Percentiles rank a stretch among this genome's conserved stretches.
These are phyloP conservation scores for Cerrena zonata DNA, from an alignment of 1,284 basidiomycete species.

Conservation along the genomic window DNA sequence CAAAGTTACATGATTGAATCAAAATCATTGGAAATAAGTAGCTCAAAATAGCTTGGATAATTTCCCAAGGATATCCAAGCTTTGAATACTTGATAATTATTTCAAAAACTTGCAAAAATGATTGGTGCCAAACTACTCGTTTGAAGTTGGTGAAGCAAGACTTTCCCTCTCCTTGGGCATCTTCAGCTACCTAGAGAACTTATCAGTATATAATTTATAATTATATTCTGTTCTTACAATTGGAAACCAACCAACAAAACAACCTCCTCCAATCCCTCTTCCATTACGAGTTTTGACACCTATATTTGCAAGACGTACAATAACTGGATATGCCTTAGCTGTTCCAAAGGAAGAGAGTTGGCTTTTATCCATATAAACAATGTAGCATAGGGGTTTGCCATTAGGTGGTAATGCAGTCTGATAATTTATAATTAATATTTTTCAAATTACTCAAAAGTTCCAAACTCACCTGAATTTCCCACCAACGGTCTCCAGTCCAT, in stretches of 20 bases:
- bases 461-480: slow-evolving; percentile 27
- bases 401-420: slow-evolving; percentile 17
- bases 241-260: slow-evolving; percentile 41
- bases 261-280: slow-evolving; percentile 29
- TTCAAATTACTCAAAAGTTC: too few relatives aligned
- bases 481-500: slow-evolving; percentile 25
- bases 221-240: slow-evolving; percentile 26
- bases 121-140: slow-evolving; percentile 25
- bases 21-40: slow-evolving; percentile 24
- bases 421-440: too few relatives aligned
- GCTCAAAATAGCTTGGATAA: slow-evolving; percentile 15
- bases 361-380: slow-evolving; percentile 41
- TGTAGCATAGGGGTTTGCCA: slow-evolving; percentile 21
- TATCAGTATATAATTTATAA: slow-evolving; percentile 4
- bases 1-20: slow-evolving; percentile 32
- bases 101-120: slow-evolving; percentile 21
- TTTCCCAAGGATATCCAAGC: slow-evolving; percentile 16
- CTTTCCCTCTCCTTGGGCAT: slow-evolving; percentile 14
- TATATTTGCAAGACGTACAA: slow-evolving; percentile 33
- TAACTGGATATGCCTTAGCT: slow-evolving; percentile 37
- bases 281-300: slow-evolving; percentile 33
- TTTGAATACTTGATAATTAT: slow-evolving; percentile 11
- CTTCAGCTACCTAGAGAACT: slow-evolving; percentile 19
- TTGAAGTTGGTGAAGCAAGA: slow-evolving; percentile 21
- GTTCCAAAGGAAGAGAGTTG: slow-evolving; percentile 39